Percentiles rank a stretch among this genome's conserved stretches.
Conservation (phyloP, 192 early-diverging fungal genomes). For the Chytriomyces sp. region DNA sequence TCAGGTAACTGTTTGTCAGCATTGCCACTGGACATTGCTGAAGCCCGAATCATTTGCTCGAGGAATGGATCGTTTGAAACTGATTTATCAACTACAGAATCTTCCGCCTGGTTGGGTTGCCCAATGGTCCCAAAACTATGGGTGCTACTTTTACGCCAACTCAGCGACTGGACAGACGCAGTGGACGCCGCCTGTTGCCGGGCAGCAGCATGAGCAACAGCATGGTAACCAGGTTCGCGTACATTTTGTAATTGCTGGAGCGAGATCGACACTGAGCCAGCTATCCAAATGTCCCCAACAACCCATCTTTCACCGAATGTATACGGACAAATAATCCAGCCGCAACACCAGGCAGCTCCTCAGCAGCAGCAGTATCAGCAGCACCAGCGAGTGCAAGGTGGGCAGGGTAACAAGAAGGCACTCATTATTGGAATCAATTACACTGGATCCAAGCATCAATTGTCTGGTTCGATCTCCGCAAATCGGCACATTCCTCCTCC, state of each 20-base stretch:
- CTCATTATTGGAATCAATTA: neutral
- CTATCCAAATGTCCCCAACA: no score
- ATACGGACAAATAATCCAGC: no score
- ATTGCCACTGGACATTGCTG: neutral
- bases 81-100: neutral
- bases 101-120: conserved; percentile 18
- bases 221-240: no score
- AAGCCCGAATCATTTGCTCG: neutral
- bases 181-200: no score
- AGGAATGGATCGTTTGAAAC: neutral
- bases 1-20: neutral
- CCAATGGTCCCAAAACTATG: neutral
- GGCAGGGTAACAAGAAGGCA: neutral
- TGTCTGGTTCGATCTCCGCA: neutral
- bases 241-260: no score
- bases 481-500: neutral
- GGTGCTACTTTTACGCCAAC: conserved; percentile 2
- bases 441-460: neutral
- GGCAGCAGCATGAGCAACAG: no score
- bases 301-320: no score
- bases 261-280: no score
- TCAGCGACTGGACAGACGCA: no score
- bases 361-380: neutral
- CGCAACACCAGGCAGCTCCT: neutral
- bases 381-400: neutral